Evolutionary conservation across 140 eudicot genomes (phyloP).

Genomic region (Oenanthe javanica): DNA sequence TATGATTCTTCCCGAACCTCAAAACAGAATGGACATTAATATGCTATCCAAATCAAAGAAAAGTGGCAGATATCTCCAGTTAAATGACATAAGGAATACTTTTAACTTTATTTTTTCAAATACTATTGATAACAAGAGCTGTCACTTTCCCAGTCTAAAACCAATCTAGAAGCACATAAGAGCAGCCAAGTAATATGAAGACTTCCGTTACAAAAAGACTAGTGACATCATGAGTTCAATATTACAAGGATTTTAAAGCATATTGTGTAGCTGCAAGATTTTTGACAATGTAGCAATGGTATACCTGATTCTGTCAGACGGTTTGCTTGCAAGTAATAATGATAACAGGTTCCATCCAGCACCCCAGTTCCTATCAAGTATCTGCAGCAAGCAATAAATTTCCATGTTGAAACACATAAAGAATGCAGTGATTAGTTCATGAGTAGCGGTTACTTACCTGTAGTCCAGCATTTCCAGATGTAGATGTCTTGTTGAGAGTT

Average conservation of each 20-base stretch:
- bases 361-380: constrained; percentile 99
- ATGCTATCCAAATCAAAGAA: not conserved
- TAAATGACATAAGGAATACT: not conserved
- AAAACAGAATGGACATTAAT: not conserved
- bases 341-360: constrained; percentile 97
- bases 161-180: not conserved
- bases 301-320: constrained; percentile 89
- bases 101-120: not conserved
- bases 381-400: constrained; percentile 41
- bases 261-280: not conserved
- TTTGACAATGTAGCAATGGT: not conserved
- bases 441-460: constrained; percentile 47
- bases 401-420: constrained; percentile 3
- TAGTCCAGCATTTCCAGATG: constrained; percentile 78
- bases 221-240: not conserved
- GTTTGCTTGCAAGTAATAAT: constrained; percentile 74
- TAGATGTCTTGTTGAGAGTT: constrained; percentile 49
- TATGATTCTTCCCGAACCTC: not conserved
- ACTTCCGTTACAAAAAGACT: not conserved
- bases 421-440: constrained; percentile 6
- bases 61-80: not conserved
- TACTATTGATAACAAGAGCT: not conserved
- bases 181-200: not conserved
- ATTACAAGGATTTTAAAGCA: not conserved
- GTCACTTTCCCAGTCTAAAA: not conserved